Base-by-base conservation (phyloP, 768 basidiomycete species). In the Trametopsis cervina region DNA sequence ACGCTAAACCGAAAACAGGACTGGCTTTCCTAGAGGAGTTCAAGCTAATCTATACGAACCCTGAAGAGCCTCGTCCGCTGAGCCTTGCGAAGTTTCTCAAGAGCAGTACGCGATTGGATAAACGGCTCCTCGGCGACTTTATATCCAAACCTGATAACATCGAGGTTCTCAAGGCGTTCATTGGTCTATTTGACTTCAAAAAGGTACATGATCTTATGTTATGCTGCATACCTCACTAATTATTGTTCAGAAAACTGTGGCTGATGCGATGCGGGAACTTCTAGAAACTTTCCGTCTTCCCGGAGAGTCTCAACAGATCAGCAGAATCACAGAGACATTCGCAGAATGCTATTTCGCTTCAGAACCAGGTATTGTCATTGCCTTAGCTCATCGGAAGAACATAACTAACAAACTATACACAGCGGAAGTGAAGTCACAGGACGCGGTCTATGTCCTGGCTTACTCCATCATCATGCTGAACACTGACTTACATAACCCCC, bases 391-490 rank as follows among this genome's bases (percentile, higher is more conserved):
- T 42, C 15, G 6, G 12, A 27, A 23, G 12, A 18, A 35, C 18
- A 44, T 50, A 33, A 33, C 35, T 38, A 22, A 25, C 46, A 44
- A 11, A 20, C 9, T 21, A 43, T 33, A 18, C 42, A 22, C 51
- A 93, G 92, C 79, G 50, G 94, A 94, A 63, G 84, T 98, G 54
- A 89, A 86, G 61, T 83, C 73, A 47, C 82, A 91, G 67, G 96
- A 98, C 62, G 89, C 95, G 4, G 89, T 90, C 17, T 94, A 96
- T 65, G 88, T 99, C 6, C 69, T 99, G 21, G 81, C 95, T 1
- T 99, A 84, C 64, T 97, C 96, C 0, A 84, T 99, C 51, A 97
- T 99, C 64, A 79, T 99, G 92, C 78, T 99, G 42, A 99, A 99
- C 66, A 99, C 96, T 6, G 96, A 99, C 68, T 80, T 82, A 25